A percentile compares a stretch with the other conserved stretches of the same genome.
Evolutionary conservation across 1,139 yeast genomes (phyloP).

Genomic region (Protomyces inundatus): DNA sequence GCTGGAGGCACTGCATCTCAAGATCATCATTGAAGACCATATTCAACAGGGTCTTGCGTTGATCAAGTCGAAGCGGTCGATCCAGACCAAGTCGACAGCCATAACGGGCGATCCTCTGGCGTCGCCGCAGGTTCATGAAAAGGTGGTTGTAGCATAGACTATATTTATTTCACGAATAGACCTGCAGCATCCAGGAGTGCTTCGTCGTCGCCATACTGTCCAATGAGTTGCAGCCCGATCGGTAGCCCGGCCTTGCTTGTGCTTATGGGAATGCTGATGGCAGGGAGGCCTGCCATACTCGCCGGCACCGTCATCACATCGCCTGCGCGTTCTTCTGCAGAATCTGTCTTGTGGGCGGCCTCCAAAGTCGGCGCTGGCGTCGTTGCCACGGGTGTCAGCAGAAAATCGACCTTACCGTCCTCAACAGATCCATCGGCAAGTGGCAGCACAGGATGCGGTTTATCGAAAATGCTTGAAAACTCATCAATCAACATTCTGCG

Average conservation of each 20-base stretch:
- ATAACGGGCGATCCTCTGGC: too few relatives aligned
- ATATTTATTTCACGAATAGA: neutral
- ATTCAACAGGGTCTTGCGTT: slow-evolving; percentile 5
- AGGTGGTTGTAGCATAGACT: too few relatives aligned
- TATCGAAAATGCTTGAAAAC: slow-evolving; percentile 56
- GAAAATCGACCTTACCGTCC: slow-evolving; percentile 55
- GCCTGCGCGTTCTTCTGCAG: slow-evolving; percentile 64
- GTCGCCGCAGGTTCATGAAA: too few relatives aligned
- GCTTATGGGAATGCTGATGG: slow-evolving; percentile 64
- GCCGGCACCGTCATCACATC: slow-evolving; percentile 88
- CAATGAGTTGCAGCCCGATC: slow-evolving; percentile 72
- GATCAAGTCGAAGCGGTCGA: slow-evolving; percentile 4
- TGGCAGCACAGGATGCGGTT: slow-evolving; percentile 12
- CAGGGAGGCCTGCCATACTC: slow-evolving; percentile 85
- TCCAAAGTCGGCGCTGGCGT: slow-evolving; percentile 52
- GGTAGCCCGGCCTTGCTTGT: slow-evolving; percentile 38
- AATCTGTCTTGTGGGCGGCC: slow-evolving; percentile 38
- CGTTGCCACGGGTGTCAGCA: slow-evolving; percentile 69
- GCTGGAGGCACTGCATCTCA: slow-evolving; percentile 8
- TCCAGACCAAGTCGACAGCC: too few relatives aligned
- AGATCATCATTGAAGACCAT: slow-evolving; percentile 8
- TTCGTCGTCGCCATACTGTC: slow-evolving; percentile 79
- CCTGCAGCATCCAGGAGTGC: slow-evolving; percentile 44
- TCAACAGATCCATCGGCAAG: slow-evolving; percentile 27
- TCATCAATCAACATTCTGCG: slow-evolving; percentile 59